Evolutionary conservation across 2,329 filamentous ascomycete species (phyloP).

Genomic region (Ceratocystis alfenasii): DNA sequence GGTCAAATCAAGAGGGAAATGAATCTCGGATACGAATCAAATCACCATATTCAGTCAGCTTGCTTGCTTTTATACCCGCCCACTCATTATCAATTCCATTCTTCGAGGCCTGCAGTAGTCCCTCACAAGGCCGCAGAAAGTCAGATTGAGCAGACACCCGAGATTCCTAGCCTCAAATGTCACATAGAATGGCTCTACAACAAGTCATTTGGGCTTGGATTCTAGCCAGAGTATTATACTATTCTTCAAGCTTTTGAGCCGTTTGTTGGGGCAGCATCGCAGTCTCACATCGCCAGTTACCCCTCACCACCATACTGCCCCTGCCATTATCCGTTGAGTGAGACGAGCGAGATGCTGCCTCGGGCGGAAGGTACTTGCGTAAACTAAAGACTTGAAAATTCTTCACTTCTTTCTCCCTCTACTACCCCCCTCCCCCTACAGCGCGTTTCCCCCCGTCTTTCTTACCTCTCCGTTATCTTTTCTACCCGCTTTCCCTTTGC

Average conservation of each 20-base stretch:
- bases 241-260: neutral
- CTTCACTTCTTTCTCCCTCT: slow-evolving; percentile 11
- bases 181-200: neutral
- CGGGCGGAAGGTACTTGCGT: neutral
- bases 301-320: neutral
- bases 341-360: neutral
- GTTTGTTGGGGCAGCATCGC: neutral
- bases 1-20: neutral
- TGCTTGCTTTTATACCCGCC: neutral
- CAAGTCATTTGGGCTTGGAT: neutral
- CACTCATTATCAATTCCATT: neutral
- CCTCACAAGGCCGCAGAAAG: neutral
- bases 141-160: neutral
- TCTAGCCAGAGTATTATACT: neutral
- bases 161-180: neutral
- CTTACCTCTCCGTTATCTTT: neutral
- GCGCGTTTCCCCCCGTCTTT: neutral
- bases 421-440: neutral
- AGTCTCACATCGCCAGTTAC: neutral
- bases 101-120: neutral
- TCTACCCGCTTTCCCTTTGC: neutral
- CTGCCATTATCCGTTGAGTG: neutral
- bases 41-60: neutral
- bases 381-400: slow-evolving; percentile 4
- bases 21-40: neutral